Base-by-base conservation (phyloP, 768 basidiomycete species). In the Kwoniella mangroviensis region DNA sequence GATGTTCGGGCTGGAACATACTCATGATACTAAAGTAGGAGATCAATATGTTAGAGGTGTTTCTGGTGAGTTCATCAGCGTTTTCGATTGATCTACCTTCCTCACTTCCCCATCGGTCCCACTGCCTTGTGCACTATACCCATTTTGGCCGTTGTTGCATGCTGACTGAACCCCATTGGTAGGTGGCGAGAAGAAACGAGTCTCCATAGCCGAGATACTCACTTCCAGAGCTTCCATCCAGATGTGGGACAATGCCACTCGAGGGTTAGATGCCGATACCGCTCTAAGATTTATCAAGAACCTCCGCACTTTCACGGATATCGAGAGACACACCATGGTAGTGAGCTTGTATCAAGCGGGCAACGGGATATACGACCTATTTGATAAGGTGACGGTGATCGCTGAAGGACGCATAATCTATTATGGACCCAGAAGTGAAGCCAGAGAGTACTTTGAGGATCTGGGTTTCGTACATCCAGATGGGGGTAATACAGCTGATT, bases 321-420 rank as follows among this genome's bases (percentile, higher is more conserved):
- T 81, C 28, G 71, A 74, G 26, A 62, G 63, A 11, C 74, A 79
- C 49, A 70, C 78, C 12, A 69, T 79, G 55, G 79, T 82, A 63
- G 71, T 78, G 52, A 77, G 77, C 17, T 75, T 82, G 10, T 82
- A 81, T 57, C 76, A 79, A 64, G 78, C 78, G 21, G 73, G 74
- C 34, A 75, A 79, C 41, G 74, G 74, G 2, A 76, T 79, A 56
- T 77, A 77, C 53, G 63, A 79, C 66, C 73, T 84, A 13, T 86
- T 86, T 61, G 85, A 86, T 79, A 85, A 86, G 71, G 85, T 85
- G 70, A 78, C 84, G 53, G 84, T 86, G 21, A 82, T 87, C 15
- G 84, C 86, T 67, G 83, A 85, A 72, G 86, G 86, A 5, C 72
- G 84, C 15, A 78, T 84, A 64, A 83, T 87, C 69, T 87, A 85